Percentiles rank a stretch among this genome's conserved stretches.
Conservation (phyloP, 148 eudicot genomes). For the Rhododendron ferrugineum region DNA sequence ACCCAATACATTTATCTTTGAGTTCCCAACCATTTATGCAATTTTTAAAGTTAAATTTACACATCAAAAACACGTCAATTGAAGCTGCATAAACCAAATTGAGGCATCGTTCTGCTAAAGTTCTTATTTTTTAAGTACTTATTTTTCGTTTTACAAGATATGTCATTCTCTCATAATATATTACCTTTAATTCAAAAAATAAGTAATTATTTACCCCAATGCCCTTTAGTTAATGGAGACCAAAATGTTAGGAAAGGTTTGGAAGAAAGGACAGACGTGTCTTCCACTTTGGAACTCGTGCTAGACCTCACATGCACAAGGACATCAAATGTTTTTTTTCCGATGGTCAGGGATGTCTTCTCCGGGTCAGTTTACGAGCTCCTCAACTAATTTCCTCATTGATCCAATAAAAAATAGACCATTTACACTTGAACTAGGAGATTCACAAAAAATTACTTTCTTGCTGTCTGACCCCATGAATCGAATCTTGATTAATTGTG, state of each 20-base stretch:
- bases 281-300: neutral
- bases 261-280: neutral
- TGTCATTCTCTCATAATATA: too few species aligned
- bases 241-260: neutral
- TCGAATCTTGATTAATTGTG: too few species aligned
- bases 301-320: neutral
- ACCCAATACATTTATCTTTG: neutral
- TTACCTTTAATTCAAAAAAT: too few species aligned
- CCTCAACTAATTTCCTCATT: too few species aligned
- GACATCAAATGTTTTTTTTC: neutral
- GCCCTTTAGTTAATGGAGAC: neutral
- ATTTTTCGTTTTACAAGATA: too few species aligned
- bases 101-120: neutral
- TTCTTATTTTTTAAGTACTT: too few species aligned
- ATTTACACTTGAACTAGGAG: too few species aligned
- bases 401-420: fast-evolving
- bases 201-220: neutral
- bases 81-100: neutral
- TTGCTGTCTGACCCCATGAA: fast-evolving
- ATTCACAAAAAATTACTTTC: too few species aligned
- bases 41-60: neutral
- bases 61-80: neutral
- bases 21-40: neutral
- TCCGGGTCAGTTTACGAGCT: fast-evolving
- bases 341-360: too few species aligned